Conservation (phyloP, 768 basidiomycete genomes). For the Hericium alpestre region DNA sequence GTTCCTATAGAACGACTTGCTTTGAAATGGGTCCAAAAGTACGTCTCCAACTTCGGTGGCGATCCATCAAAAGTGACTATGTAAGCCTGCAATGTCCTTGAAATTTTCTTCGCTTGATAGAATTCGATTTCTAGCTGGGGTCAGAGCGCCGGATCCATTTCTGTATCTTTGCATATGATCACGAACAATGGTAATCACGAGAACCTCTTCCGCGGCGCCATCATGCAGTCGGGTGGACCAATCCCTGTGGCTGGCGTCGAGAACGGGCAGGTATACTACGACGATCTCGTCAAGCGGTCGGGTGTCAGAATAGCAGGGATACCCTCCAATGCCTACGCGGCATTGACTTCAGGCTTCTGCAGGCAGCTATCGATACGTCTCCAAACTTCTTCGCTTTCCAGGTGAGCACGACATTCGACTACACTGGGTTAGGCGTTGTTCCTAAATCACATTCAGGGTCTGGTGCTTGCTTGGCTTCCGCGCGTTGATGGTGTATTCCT, state of each 20-base stretch:
- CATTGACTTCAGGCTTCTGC: constrained; percentile 1
- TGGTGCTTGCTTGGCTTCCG: constrained; percentile 11
- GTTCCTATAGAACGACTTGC: constrained; percentile 38
- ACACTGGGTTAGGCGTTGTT: neutral
- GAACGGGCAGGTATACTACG: constrained; percentile 12
- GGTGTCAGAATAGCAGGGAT: constrained; percentile 11
- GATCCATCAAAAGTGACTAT: constrained; percentile 50
- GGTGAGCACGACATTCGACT: constrained; percentile 5
- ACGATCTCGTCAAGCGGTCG: constrained; percentile 13
- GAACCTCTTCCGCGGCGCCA: constrained; percentile 29
- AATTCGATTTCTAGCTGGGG: constrained; percentile 28
- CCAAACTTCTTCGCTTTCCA: constrained; percentile 10
- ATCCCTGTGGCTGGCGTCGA: constrained; percentile 16
- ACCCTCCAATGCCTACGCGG: constrained; percentile 14
- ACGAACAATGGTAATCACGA: constrained; percentile 26
- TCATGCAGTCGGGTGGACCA: constrained; percentile 34
- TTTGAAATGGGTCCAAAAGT: constrained; percentile 54
- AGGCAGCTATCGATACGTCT: constrained; percentile 8
- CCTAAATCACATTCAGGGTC: neutral
- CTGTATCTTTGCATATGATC: constrained; percentile 31
- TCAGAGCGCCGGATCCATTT: constrained; percentile 43
- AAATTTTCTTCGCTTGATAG: neutral
- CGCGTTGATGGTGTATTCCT: constrained; percentile 16
- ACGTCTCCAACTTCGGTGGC: constrained; percentile 54
- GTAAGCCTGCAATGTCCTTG: constrained; percentile 20